Percentiles rank a stretch among this genome's conserved stretches.
Evolutionary conservation across 2,329 filamentous ascomycete genomes (phyloP).

Genomic region (Trichoderma arundinaceum): DNA sequence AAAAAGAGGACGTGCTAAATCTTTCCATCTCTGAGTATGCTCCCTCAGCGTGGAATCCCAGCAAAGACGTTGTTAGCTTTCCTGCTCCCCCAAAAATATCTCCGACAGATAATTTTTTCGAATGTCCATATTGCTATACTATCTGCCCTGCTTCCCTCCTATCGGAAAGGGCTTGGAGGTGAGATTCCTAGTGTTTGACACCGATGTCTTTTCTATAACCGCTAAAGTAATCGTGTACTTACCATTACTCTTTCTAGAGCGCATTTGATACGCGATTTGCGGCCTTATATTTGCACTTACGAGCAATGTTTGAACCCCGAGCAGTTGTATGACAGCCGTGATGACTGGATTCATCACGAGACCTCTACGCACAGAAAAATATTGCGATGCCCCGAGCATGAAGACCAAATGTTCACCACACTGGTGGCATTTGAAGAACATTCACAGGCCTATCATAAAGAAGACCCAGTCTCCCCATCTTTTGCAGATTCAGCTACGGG

Average conservation of each 20-base stretch:
- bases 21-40: slow-evolving; percentile 23
- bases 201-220: not conserved
- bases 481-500: not conserved
- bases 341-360: slow-evolving; percentile 28
- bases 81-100: slow-evolving; percentile 9
- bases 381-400: slow-evolving; percentile 3
- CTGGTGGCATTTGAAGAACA: not conserved
- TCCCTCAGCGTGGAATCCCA: slow-evolving; percentile 21
- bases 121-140: slow-evolving; percentile 29
- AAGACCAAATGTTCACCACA: not conserved
- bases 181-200: not conserved
- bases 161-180: slow-evolving; percentile 26
- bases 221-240: not conserved
- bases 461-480: not conserved
- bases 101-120: not conserved
- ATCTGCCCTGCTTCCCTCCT: slow-evolving; percentile 18
- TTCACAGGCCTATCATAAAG: not conserved
- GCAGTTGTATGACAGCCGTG: slow-evolving; percentile 20
- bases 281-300: slow-evolving; percentile 25
- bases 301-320: slow-evolving; percentile 11
- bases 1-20: not conserved
- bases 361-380: not conserved
- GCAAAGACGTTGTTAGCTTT: slow-evolving; percentile 25
- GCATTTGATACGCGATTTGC: slow-evolving; percentile 25
- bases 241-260: not conserved